Conservation (phyloP, 1,139 yeast genomes). For the Taphrina flavorubra region DNA sequence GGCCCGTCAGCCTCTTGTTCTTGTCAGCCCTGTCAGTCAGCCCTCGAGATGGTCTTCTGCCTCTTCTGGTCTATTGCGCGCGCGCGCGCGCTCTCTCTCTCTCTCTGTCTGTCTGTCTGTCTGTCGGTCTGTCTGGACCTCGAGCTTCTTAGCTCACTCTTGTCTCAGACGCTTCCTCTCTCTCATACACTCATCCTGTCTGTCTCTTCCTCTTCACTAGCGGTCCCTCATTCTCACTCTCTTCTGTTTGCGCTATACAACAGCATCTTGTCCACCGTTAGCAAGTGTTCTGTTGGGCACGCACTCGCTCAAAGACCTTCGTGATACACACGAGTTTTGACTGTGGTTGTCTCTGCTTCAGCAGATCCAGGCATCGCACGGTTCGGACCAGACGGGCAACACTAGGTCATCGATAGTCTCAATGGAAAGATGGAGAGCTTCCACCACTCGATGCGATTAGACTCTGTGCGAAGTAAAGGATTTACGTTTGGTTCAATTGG, state of each 20-base stretch:
- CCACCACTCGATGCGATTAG: neutral
- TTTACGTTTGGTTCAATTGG: too few relatives aligned
- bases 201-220: neutral
- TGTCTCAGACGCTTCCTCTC: neutral
- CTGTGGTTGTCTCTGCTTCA: too few relatives aligned
- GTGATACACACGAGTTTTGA: neutral
- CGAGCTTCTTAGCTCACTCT: neutral
- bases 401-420: too few relatives aligned
- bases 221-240: neutral
- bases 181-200: neutral
- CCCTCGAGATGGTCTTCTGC: too few relatives aligned
- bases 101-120: neutral
- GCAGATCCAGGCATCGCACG: too few relatives aligned
- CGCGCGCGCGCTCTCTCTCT: neutral
- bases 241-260: too few relatives aligned
- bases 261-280: too few relatives aligned
- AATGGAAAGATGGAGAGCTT: neutral
- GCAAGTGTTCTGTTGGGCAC: too few relatives aligned
- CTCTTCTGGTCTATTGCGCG: neutral
- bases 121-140: neutral
- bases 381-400: too few relatives aligned
- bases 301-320: neutral
- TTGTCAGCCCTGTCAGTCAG: neutral
- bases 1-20: conserved; percentile 6
- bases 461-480: too few relatives aligned